These are phyloP conservation scores for Sanguinoderma infundibulare DNA, from an alignment of 1,284 basidiomycete genomes.

Conservation along the genomic window DNA sequence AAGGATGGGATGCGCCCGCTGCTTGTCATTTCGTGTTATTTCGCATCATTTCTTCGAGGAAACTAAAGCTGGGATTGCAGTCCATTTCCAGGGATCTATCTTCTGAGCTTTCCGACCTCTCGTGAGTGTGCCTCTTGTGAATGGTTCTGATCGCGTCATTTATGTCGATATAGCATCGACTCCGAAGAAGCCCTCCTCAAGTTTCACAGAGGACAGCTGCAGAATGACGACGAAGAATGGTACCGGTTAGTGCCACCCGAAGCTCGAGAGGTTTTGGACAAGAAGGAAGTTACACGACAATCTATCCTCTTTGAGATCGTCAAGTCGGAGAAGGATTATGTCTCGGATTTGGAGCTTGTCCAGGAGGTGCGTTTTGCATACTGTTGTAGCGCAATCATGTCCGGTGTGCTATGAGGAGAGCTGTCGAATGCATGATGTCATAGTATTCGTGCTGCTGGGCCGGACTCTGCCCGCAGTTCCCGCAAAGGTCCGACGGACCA, in stretches of 20 bases:
- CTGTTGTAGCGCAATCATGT: neutral
- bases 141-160: conserved; percentile 17
- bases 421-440: too few species aligned
- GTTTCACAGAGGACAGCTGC: conserved; percentile 67
- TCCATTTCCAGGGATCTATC: conserved; percentile 38
- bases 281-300: conserved; percentile 78
- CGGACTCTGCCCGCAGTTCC: neutral
- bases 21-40: neutral
- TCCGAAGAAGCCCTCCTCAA: conserved; percentile 65
- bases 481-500: neutral
- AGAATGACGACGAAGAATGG: conserved; percentile 76
- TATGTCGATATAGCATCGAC: conserved; percentile 45
- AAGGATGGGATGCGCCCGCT: neutral
- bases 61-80: conserved; percentile 22
- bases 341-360: conserved; percentile 71
- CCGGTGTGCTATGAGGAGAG: conserved; percentile 5
- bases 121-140: conserved; percentile 46
- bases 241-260: conserved; percentile 71
- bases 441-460: neutral
- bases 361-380: conserved; percentile 51
- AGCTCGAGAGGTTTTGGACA: conserved; percentile 69
- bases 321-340: conserved; percentile 83
- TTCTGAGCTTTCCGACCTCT: conserved; percentile 55
- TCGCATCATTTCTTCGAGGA: neutral
- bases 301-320: conserved; percentile 84